A percentile compares a stretch with the other conserved stretches of the same genome.
Evolutionary conservation across 78 protist species (phyloP).

Genomic region (Guillardia theta): DNA sequence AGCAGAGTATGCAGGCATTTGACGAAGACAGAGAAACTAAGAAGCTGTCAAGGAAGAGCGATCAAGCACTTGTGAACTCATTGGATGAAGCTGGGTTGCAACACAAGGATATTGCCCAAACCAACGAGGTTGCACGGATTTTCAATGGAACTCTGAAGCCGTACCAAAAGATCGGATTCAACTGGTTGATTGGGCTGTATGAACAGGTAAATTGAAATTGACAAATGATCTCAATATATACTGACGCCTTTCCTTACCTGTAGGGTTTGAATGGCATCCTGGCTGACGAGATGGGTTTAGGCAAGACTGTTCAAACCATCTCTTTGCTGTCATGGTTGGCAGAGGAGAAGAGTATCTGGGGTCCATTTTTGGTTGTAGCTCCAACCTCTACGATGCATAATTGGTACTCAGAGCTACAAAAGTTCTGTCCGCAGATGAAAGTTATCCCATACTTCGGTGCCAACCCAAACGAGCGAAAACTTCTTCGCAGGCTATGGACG

Average conservation of each 20-base stretch:
- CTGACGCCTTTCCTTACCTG: not conserved
- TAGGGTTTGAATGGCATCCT: slow-evolving; percentile 51
- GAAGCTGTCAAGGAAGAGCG: not conserved
- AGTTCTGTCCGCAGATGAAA: slow-evolving; percentile 63
- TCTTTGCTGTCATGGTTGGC: slow-evolving; percentile 31
- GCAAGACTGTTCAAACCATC: slow-evolving; percentile 47
- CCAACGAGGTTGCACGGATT: not conserved
- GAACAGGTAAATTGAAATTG: no score
- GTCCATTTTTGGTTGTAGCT: slow-evolving; percentile 69
- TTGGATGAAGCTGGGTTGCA: slow-evolving; percentile 25
- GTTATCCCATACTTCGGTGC: slow-evolving; percentile 43
- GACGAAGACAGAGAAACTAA: not conserved
- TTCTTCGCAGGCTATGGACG: slow-evolving; percentile 39
- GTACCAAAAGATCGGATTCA: slow-evolving; percentile 74
- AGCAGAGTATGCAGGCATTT: slow-evolving; percentile 9
- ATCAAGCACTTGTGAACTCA: not conserved
- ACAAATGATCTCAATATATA: not conserved
- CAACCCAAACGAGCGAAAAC: slow-evolving; percentile 40
- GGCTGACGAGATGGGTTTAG: slow-evolving; percentile 64
- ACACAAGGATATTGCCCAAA: not conserved
- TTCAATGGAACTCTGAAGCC: slow-evolving; percentile 50
- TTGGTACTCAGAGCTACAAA: slow-evolving; percentile 63
- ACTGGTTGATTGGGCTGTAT: slow-evolving; percentile 51
- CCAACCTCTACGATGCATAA: slow-evolving; percentile 67
- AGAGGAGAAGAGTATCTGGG: slow-evolving; percentile 31